Conservation (phyloP, 352 stramenopile genomes). For the Phytophthora pini region DNA sequence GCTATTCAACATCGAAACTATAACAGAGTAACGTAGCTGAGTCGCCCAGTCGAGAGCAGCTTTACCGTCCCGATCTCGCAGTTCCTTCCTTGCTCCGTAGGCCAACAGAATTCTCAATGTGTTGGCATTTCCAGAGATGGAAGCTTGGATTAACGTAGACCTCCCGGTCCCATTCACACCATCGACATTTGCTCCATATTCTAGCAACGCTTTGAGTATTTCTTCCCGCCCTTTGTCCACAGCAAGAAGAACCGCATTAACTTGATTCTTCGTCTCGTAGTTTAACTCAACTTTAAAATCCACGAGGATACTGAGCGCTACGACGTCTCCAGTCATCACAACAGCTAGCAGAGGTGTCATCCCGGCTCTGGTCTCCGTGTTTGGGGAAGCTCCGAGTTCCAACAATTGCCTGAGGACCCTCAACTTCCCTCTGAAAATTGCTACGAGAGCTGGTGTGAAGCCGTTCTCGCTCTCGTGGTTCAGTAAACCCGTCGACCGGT, state of each 20-base stretch:
- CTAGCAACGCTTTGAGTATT: constrained; percentile 48
- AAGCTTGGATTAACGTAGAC: constrained; percentile 60
- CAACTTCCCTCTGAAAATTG: constrained; percentile 51
- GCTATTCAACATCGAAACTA: constrained; percentile 43
- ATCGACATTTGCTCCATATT: constrained; percentile 47
- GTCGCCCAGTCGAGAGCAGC: constrained; percentile 49
- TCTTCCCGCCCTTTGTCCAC: constrained; percentile 55
- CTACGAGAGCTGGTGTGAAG: constrained; percentile 54
- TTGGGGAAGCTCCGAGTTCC: constrained; percentile 49
- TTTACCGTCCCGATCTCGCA: constrained; percentile 30
- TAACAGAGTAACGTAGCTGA: constrained; percentile 30
- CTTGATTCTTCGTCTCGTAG: constrained; percentile 42
- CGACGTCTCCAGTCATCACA: constrained; percentile 53
- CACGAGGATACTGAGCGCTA: constrained; percentile 52
- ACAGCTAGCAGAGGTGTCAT: constrained; percentile 61
- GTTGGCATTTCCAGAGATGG: constrained; percentile 47
- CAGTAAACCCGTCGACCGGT: constrained; percentile 25
- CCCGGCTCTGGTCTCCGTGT: constrained; percentile 49
- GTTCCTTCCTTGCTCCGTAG: constrained; percentile 39
- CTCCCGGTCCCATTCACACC: constrained; percentile 30
- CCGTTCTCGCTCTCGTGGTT: constrained; percentile 67
- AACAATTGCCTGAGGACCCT: constrained; percentile 51
- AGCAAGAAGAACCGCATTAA: constrained; percentile 51
- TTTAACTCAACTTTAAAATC: constrained; percentile 51
- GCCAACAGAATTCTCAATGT: constrained; percentile 50